Percentiles rank a stretch among this genome's conserved stretches.
Conservation (phyloP, 2,329 filamentous ascomycete genomes). For the Arthroderma uncinatum region DNA sequence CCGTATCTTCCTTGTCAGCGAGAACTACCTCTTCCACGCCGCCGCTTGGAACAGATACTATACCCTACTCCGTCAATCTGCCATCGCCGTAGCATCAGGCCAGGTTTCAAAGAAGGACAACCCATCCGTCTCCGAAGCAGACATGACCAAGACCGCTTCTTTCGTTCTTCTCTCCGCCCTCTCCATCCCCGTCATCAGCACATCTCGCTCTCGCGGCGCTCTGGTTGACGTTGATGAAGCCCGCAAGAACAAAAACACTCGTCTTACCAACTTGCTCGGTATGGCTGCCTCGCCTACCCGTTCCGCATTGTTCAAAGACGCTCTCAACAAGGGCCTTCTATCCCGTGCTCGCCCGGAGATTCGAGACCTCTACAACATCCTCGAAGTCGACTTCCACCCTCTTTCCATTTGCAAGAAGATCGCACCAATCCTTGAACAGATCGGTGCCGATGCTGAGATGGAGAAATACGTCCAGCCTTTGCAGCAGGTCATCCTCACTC, state of each 20-base stretch:
- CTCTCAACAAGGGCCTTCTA: constrained; percentile 84
- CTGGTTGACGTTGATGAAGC: constrained; percentile 95
- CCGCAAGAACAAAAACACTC: constrained; percentile 97
- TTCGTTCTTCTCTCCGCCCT: constrained; percentile 91
- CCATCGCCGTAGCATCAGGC: constrained; percentile 67
- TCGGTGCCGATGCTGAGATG: constrained; percentile 90
- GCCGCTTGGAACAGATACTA: constrained; percentile 97
- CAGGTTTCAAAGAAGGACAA: constrained; percentile 91
- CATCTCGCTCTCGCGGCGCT: constrained; percentile 85
- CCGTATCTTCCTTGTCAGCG: constrained; percentile 94
- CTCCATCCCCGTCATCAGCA: constrained; percentile 98
- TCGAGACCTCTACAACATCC: constrained; percentile 91
- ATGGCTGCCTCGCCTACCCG: constrained; percentile 86
- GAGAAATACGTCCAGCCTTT: constrained; percentile 90
- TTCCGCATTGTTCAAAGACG: constrained; percentile 86
- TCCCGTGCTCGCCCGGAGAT: constrained; percentile 91
- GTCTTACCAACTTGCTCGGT: constrained; percentile 87
- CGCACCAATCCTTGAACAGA: constrained; percentile 86
- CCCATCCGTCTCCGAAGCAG: constrained; percentile 74
- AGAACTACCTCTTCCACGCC: constrained; percentile 99
- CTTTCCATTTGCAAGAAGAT: constrained; percentile 99
- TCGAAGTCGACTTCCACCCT: constrained; percentile 98
- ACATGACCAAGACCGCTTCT: constrained; percentile 87
- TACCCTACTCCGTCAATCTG: constrained; percentile 85
- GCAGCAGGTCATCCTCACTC: constrained; percentile 95